Percentiles rank a stretch among this genome's conserved stretches.
Evolutionary conservation across 305 asterid genomes (phyloP).

Genomic region (Fraxinus xanthoxyloides): DNA sequence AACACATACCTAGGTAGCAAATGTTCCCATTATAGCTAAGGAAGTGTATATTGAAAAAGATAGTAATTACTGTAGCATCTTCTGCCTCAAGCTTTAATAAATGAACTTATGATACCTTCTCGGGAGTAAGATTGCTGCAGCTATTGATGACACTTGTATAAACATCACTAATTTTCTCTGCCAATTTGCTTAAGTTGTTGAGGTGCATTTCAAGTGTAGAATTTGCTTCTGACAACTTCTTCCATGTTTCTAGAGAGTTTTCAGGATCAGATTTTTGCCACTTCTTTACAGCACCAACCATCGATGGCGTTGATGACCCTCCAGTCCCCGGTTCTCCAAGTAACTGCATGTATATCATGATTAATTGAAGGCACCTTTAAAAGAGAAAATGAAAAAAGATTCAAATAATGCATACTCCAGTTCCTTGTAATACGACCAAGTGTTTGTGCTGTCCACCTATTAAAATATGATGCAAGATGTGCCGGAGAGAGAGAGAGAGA

Average conservation of each 20-base stretch:
- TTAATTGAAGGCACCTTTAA: conserved; percentile 26
- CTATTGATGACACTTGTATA: conserved; percentile 55
- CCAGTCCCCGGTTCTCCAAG: conserved; percentile 98
- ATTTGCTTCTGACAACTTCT: conserved; percentile 69
- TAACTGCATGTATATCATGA: conserved; percentile 48
- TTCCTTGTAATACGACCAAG: neutral
- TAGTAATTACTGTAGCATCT: neutral
- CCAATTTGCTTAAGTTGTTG: conserved; percentile 58
- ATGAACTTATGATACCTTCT: conserved; percentile 47
- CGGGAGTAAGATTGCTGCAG: conserved; percentile 64
- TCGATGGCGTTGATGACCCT: conserved; percentile 96
- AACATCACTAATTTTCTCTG: conserved; percentile 49
- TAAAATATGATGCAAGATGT: neutral
- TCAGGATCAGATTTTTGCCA: conserved; percentile 89
- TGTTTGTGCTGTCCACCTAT: neutral
- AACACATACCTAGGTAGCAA: neutral
- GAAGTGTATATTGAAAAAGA: neutral
- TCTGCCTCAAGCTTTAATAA: neutral
- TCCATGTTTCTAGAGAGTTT: conserved; percentile 74
- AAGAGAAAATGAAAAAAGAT: conserved; percentile 10
- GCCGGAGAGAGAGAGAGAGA: neutral
- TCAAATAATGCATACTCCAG: neutral
- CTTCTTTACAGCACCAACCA: conserved; percentile 97
- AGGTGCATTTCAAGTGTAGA: conserved; percentile 74
- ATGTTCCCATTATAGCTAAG: neutral